Evolutionary conservation across 305 asterid genomes (phyloP).

Genomic region (Fraxinus greggii): DNA sequence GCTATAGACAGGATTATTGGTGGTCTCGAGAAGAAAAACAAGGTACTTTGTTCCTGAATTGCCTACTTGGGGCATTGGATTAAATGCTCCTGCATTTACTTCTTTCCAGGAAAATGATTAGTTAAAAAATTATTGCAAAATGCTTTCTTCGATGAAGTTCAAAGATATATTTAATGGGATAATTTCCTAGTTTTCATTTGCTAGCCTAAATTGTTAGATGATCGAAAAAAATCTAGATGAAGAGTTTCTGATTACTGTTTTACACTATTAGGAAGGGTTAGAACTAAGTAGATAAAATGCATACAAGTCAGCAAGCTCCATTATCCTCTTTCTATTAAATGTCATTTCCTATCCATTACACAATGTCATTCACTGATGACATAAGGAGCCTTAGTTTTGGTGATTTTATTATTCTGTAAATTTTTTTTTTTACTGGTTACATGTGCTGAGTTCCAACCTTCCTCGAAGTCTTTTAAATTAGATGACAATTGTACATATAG

Average conservation of each 20-base stretch:
- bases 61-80: background rate
- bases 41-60: conserved; percentile 41
- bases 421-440: background rate
- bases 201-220: background rate
- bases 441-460: background rate
- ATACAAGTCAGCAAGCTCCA: background rate
- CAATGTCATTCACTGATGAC: background rate
- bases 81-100: background rate
- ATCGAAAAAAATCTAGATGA: background rate
- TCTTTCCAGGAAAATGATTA: background rate
- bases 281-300: background rate
- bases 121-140: conserved; percentile 1
- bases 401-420: background rate
- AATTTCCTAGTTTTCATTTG: background rate
- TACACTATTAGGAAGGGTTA: background rate
- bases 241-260: background rate
- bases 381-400: background rate
- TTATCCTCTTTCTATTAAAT: background rate
- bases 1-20: conserved; percentile 95
- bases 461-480: background rate
- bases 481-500: background rate
- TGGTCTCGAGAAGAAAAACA: conserved; percentile 93
- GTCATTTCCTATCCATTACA: background rate
- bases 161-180: background rate
- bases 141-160: background rate